Evolutionary conservation across 2,329 filamentous ascomycete genomes (phyloP).

Genomic region (Cladosporium austrohemisphaericum): DNA sequence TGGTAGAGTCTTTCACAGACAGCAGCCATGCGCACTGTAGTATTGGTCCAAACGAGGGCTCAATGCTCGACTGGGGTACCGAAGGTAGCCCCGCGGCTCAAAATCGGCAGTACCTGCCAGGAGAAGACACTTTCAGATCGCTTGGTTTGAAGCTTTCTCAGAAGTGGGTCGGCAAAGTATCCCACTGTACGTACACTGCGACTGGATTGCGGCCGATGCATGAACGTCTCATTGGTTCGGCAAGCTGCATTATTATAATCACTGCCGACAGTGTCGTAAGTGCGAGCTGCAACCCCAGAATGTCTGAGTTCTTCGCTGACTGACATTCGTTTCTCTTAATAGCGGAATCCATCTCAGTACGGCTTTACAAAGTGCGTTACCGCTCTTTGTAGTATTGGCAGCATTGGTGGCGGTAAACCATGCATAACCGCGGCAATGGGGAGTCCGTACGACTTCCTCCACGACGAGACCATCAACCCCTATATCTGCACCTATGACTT

Average conservation of each 20-base stretch:
- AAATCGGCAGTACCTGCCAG: not conserved
- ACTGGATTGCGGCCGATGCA: not conserved
- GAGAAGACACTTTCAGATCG: not conserved
- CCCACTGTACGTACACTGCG: not conserved
- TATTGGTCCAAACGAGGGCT: not conserved
- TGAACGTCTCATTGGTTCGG: not conserved
- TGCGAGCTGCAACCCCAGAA: too few species aligned
- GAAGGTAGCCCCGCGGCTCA: not conserved
- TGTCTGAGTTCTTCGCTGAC: too few species aligned
- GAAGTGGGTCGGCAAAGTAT: not conserved
- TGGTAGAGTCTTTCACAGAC: not conserved
- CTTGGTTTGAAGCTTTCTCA: not conserved
- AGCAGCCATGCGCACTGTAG: not conserved
- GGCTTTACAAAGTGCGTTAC: not conserved
- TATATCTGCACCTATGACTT: not conserved
- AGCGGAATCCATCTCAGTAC: not conserved
- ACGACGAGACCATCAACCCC: not conserved
- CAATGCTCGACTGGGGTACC: not conserved
- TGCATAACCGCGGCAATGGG: not conserved
- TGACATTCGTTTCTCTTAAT: too few species aligned
- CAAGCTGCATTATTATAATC: not conserved
- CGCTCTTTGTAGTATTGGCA: not conserved
- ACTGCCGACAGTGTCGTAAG: not conserved
- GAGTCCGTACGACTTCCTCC: not conserved
- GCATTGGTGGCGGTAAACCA: not conserved